Base-by-base conservation (phyloP, 352 stramenopile species). In the Pythium graminicola region DNA sequence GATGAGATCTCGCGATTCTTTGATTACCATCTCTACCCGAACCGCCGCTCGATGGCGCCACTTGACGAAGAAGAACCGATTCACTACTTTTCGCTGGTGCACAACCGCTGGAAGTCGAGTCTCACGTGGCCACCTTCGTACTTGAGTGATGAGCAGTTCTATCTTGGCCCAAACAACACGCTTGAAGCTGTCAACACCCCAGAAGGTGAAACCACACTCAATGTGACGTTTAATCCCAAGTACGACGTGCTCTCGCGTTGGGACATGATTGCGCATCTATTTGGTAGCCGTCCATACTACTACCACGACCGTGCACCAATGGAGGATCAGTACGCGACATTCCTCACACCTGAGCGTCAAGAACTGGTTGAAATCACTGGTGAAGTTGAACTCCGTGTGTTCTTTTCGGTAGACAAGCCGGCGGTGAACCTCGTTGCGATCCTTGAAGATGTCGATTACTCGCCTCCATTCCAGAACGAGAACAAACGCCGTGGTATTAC, bases 1-100 rank as follows among this genome's bases (percentile, higher is more conserved):
- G 76, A 89, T 43, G 78, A 92, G 62, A 83, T 92, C 60, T 87
- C 73, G 41, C 78, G 81, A 40, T 92, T 89, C 73, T 83, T 92
- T 44, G 81, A 92, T 50, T 70, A 85, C 68, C 81, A 89, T 62
- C 62, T 86, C 59, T 92, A 85, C 64, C 40, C 52, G 17, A 81
- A 87, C 41, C 78, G 79, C 45, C 67, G 72, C 33, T 62, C 69
- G 48, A 63, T 83, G 39, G 69, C 76, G 16, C 63, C 67, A 40
- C 28, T 89, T n/a, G 72, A 86, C 28, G 66, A 76, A 6, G 81
- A 92, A 32, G 65, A 85, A 43, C 76, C 78, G 22, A 76, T 92
- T 43, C 81, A 92, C 67, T 92, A 88, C 65, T 92, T 76, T 60
- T 82, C 78, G 14, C 57, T 89, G 40, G 81, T 78, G 14, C 78